A percentile compares a stretch with the other conserved stretches of the same genome.
Conservation (phyloP, 495 filamentous ascomycete genomes). For the Penicillium simplicissimum region DNA sequence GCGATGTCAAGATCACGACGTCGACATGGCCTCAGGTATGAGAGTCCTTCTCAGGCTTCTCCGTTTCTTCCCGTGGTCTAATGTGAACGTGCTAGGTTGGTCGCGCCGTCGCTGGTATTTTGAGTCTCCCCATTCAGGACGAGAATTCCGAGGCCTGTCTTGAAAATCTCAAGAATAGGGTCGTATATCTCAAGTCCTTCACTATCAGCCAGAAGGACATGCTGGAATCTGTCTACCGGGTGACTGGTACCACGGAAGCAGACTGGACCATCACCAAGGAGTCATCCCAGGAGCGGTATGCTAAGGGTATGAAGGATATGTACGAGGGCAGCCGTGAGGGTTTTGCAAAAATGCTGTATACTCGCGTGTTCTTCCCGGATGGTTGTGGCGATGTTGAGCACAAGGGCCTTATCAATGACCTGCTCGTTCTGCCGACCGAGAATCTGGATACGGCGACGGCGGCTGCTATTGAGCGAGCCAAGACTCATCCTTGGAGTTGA, state of each 20-base stretch:
- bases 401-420: constrained; percentile 45
- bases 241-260: constrained; percentile 48
- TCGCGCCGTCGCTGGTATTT: constrained; percentile 43
- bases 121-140: constrained; percentile 45
- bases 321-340: constrained; percentile 39
- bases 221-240: constrained; percentile 52
- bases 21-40: constrained; percentile 45
- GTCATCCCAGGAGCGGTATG: constrained; percentile 41
- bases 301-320: constrained; percentile 41
- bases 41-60: neutral
- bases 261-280: constrained; percentile 60
- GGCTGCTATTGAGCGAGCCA: constrained; percentile 13
- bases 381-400: constrained; percentile 42
- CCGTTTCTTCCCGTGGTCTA: neutral
- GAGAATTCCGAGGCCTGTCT: constrained; percentile 36
- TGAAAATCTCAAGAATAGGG: constrained; percentile 39
- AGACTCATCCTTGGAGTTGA: constrained; percentile 1
- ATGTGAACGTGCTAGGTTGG: constrained; percentile 26
- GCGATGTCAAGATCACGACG: constrained; percentile 37
- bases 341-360: constrained; percentile 47
- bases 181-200: constrained; percentile 49
- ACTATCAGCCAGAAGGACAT: constrained; percentile 53
- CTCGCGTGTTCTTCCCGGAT: constrained; percentile 52
- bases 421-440: constrained; percentile 58
- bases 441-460: constrained; percentile 57